Percentiles rank a stretch among this genome's conserved stretches.
These are phyloP conservation scores for Calonectria pauciramosa DNA, from an alignment of 2,329 filamentous ascomycete genomes.

Conservation along the genomic window DNA sequence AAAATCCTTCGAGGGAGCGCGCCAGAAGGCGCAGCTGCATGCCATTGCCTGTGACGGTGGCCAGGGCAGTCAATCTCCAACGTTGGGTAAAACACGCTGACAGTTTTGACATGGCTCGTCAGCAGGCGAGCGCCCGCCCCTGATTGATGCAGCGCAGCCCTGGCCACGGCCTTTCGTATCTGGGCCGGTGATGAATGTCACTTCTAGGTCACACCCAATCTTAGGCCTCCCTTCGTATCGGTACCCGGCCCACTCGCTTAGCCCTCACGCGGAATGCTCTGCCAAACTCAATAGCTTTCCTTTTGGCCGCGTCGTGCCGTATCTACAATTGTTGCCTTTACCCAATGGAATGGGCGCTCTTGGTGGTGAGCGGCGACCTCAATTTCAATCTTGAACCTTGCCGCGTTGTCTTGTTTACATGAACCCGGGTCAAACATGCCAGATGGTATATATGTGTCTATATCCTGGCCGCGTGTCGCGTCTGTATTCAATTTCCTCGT, in stretches of 20 bases:
- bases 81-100: constrained; percentile 10
- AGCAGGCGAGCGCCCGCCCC: neutral
- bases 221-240: neutral
- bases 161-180: neutral
- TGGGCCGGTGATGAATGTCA: neutral
- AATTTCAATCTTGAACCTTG: neutral
- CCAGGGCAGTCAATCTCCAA: constrained; percentile 17
- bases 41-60: neutral
- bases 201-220: neutral
- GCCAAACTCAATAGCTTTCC: constrained; percentile 1
- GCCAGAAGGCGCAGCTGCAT: neutral
- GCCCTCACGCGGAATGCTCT: constrained; percentile 8
- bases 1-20: neutral
- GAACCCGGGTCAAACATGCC: neutral
- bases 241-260: neutral
- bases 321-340: neutral
- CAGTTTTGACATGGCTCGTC: neutral
- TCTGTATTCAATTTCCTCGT: neutral
- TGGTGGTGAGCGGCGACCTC: neutral
- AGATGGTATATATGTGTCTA: neutral
- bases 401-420: neutral
- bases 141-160: constrained; percentile 19
- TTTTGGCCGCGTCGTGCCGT: neutral
- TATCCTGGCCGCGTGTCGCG: neutral
- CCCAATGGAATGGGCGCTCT: neutral